Conservation (phyloP, 306 rosid genomes). For the Vicia villosa region DNA sequence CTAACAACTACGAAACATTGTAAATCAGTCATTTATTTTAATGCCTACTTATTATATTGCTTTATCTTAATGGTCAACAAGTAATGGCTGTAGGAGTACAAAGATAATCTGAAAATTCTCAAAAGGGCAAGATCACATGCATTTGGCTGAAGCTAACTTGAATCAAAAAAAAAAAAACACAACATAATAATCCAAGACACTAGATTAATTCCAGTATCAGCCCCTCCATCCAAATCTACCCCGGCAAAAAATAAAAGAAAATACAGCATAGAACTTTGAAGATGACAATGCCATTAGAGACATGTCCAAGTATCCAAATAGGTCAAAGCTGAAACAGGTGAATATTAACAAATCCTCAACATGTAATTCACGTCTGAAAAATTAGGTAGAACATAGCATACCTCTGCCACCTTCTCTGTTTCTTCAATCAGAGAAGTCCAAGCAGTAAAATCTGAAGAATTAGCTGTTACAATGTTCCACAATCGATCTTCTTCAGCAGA, state of each 20-base stretch:
- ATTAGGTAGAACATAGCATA: conserved; percentile 33
- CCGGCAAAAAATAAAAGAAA: conserved; percentile 21
- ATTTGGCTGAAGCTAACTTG: conserved; percentile 11
- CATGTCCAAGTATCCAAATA: background rate
- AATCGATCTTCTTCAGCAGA: conserved; percentile 93
- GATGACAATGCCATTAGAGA: conserved; percentile 11
- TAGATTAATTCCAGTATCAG: conserved; percentile 8
- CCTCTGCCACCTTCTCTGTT: conserved; percentile 94
- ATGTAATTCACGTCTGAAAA: background rate
- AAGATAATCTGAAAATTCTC: conserved; percentile 5
- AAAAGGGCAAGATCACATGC: background rate
- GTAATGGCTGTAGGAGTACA: background rate
- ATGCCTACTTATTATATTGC: background rate
- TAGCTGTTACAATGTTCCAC: conserved; percentile 92
- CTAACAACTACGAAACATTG: conserved; percentile 8
- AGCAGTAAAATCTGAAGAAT: conserved; percentile 89
- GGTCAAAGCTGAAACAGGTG: conserved; percentile 10
- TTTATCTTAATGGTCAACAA: background rate
- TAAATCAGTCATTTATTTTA: background rate
- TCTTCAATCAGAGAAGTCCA: conserved; percentile 97
- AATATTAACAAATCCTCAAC: background rate
- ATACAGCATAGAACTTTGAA: background rate
- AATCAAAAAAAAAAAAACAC: background rate
- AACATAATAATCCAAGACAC: background rate
- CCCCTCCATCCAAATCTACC: conserved; percentile 13